phyloP scores from a whole-genome alignment of 768 basidiomycete genomes.

The Lactifluus pinguis region DNA sequence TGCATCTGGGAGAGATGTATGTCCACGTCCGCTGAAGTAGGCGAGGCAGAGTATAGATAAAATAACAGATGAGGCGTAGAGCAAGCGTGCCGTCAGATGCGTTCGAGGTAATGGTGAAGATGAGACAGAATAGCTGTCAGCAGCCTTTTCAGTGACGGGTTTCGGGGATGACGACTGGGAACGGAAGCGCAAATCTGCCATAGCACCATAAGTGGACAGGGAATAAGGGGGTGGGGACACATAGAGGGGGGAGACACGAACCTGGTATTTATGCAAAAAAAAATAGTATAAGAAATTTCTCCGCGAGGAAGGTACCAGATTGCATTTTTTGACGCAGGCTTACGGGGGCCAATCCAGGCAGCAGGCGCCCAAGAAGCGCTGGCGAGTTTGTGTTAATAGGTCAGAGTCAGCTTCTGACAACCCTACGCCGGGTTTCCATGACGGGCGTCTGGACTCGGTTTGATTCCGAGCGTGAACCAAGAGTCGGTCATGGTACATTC shows the following conservation, averaged over 20 bases:
- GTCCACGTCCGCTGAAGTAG: constrained; percentile 1
- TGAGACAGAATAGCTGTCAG: neutral
- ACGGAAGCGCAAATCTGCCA: constrained; percentile 19
- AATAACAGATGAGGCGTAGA: constrained; percentile 19
- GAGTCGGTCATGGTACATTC: constrained; percentile 1
- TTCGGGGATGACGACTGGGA: constrained; percentile 17
- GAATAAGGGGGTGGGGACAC: neutral
- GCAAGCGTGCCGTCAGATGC: constrained; percentile 3
- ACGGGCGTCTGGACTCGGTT: constrained; percentile 9
- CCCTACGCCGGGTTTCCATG: neutral
- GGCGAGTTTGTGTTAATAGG: neutral
- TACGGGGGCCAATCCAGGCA: constrained; percentile 11
- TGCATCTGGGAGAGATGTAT: constrained; percentile 20
- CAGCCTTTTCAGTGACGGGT: neutral
- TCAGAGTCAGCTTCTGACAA: constrained; percentile 3
- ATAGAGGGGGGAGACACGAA: constrained; percentile 4
- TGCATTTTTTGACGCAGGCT: constrained; percentile 13
- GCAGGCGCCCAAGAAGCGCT: constrained; percentile 9
- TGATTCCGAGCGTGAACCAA: constrained; percentile 2
- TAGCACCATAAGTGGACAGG: neutral
- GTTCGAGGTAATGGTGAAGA: neutral
- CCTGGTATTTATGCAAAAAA: constrained; percentile 20
- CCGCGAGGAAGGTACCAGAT: constrained; percentile 13
- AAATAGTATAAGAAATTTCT: constrained; percentile 16
- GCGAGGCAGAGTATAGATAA: constrained; percentile 20